Evolutionary conservation across 73 alveolate species (phyloP).

Genomic region (Paramecium sonneborni): DNA sequence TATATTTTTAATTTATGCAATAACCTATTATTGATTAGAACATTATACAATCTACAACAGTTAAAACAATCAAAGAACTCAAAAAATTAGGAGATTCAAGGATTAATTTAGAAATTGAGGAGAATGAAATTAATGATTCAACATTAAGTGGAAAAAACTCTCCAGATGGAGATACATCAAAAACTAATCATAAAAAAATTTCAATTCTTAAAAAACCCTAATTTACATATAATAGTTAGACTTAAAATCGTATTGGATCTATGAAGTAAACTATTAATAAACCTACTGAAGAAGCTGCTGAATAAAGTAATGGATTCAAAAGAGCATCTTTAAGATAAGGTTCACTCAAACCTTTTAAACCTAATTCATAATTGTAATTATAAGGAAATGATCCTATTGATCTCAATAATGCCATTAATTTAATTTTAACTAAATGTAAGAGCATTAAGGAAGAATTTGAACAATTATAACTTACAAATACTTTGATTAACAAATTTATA

Average conservation of each 20-base stretch:
- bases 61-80: constrained; percentile 52
- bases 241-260: background rate
- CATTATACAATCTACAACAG: constrained; percentile 51
- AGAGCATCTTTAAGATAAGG: constrained; percentile 8
- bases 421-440: background rate
- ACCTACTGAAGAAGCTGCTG: background rate
- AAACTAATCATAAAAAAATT: constrained; percentile 35
- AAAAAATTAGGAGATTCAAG: constrained; percentile 34
- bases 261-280: background rate
- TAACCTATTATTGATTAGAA: constrained; percentile 2
- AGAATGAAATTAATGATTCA: background rate
- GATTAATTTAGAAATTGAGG: background rate
- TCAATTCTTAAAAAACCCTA: background rate
- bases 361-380: background rate
- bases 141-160: constrained; percentile 40
- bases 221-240: background rate
- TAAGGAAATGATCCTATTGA: constrained; percentile 12
- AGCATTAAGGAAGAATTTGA: background rate
- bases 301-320: background rate
- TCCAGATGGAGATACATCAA: constrained; percentile 18
- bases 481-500: background rate
- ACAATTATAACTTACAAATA: constrained; percentile 8
- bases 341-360: background rate
- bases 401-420: background rate
- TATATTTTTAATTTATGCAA: background rate